These are phyloP conservation scores for Suillus decipiens DNA, from an alignment of 768 basidiomycete genomes.

Conservation along the genomic window DNA sequence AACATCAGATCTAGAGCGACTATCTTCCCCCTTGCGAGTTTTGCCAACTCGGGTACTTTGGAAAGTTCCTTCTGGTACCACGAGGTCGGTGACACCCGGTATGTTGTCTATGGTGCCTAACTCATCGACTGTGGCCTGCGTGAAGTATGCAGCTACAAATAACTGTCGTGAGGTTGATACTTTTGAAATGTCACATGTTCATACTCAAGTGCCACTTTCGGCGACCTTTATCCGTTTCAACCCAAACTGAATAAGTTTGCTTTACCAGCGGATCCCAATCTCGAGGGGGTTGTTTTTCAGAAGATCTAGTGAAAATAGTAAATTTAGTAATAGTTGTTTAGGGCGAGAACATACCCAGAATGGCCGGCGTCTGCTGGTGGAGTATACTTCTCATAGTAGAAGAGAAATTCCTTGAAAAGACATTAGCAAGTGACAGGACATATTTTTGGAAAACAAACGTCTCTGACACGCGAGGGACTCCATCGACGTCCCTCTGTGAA, in stretches of 20 bases:
- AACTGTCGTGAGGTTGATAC: not conserved
- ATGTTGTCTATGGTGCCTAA: slow-evolving; percentile 73
- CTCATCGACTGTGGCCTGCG: slow-evolving; percentile 71
- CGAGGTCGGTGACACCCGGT: slow-evolving; percentile 54
- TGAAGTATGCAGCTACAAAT: slow-evolving; percentile 75
- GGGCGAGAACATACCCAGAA: slow-evolving; percentile 37
- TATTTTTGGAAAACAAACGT: slow-evolving; percentile 47
- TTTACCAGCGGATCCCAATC: slow-evolving; percentile 75
- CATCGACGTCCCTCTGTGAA: slow-evolving; percentile 85
- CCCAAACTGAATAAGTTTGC: slow-evolving; percentile 84
- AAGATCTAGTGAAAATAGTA: slow-evolving; percentile 28
- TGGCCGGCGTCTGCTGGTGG: slow-evolving; percentile 47
- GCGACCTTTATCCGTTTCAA: slow-evolving; percentile 59
- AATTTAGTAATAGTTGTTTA: slow-evolving; percentile 3
- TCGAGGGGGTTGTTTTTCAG: slow-evolving; percentile 54
- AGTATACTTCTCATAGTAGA: slow-evolving; percentile 78
- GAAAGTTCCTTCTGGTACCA: slow-evolving; percentile 69
- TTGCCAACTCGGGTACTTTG: slow-evolving; percentile 65
- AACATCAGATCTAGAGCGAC: slow-evolving; percentile 32
- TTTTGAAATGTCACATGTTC: slow-evolving; percentile 25
- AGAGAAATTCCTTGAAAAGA: slow-evolving; percentile 71
- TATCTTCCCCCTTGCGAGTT: slow-evolving; percentile 45
- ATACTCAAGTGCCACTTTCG: slow-evolving; percentile 85
- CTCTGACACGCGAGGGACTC: slow-evolving; percentile 82
- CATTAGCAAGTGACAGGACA: slow-evolving; percentile 15